Conservation (phyloP, 2,329 filamentous ascomycete species). For the Fusarium sublunatum region DNA sequence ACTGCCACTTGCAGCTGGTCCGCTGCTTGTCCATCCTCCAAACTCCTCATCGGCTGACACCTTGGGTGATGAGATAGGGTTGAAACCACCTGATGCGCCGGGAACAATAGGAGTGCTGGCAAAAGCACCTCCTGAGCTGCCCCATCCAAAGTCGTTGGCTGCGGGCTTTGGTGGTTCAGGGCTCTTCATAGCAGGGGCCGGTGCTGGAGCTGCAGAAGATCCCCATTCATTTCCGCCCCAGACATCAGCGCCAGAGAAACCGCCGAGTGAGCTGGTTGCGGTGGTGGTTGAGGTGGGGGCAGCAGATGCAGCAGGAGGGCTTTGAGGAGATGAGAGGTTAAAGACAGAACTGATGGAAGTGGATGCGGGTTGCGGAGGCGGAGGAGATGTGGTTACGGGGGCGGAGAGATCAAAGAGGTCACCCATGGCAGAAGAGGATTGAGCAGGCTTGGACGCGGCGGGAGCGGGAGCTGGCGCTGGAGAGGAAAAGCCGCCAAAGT, state of each 20-base stretch:
- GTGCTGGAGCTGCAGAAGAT: constrained; percentile 64
- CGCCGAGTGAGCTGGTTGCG: constrained; percentile 53
- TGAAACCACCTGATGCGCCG: constrained; percentile 73
- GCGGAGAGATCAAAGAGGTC: constrained; percentile 85
- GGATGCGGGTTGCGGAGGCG: constrained; percentile 56
- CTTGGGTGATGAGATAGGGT: constrained; percentile 64
- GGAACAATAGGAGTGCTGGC: constrained; percentile 70
- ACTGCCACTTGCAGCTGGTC: constrained; percentile 55
- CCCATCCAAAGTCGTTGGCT: constrained; percentile 72
- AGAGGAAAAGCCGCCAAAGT: constrained; percentile 71
- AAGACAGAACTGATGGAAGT: constrained; percentile 74
- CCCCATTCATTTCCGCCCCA: constrained; percentile 92
- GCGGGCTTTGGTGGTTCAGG: constrained; percentile 60
- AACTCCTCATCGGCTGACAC: constrained; percentile 94
- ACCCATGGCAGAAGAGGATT: constrained; percentile 72
- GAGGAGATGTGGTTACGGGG: constrained; percentile 59
- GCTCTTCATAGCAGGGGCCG: constrained; percentile 69
- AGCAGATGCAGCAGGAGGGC: constrained; percentile 58
- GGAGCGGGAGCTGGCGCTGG: constrained; percentile 53
- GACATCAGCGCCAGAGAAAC: constrained; percentile 71
- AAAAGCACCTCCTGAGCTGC: constrained; percentile 59
- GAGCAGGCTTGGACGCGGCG: constrained; percentile 56
- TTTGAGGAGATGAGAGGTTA: constrained; percentile 74
- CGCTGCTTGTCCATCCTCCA: constrained; percentile 89
- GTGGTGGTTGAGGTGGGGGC: constrained; percentile 50